Evolutionary conservation across 805 yeast species (phyloP), one percentile per base, ranked within the genome.

Genomic region (Candida andamanensis): DNA sequence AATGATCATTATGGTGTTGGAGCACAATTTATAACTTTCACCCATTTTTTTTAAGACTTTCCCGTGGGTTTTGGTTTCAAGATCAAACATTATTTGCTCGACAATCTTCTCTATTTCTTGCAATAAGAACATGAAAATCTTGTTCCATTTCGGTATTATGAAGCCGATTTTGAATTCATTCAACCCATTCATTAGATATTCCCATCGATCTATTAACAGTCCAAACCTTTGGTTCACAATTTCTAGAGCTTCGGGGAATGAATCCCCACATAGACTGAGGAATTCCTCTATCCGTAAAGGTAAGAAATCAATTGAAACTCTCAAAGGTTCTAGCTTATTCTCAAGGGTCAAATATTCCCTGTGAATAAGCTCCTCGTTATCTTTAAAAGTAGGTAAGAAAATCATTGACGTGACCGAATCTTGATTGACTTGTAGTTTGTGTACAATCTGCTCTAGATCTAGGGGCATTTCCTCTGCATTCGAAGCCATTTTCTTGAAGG

Each of bases 61-160:
- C 17, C 29, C 37, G 23, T 37, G 35, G 10, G 42, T 23, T 7
- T 34, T 28, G 2, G 8, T 11, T 5, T 32, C 22, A 21, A 41
- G 38, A 3, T 41, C 45, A 8, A 25, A 5, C 6, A 33, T 18
- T 23, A 36, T 37, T 25, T 12, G 17, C 8, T 14, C 42, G n/a
- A 33, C 27, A 3, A 41, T 22, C 17, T 24, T 29, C 1, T 50
- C 45, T 4, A 69, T 47, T 39, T 75, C 75, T 3, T 57, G 49
- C 26, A 74, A 58, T 32, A 78, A 47, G 36, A 61, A 69, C 17
- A 56, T 55, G 39, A 78, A 76, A 2, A 78, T 58, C 15, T 67
- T 67, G 40, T 61, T 55, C 85, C 85, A 80, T 46, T 76, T 65
- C 17, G 57, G 49, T 37, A 76, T 79, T 4, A 80, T 61, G 17